A percentile compares a stretch with the other conserved stretches of the same genome.
These are phyloP conservation scores for Acer yangbiense DNA, from an alignment of 345 rosid species.

Conservation along the genomic window DNA sequence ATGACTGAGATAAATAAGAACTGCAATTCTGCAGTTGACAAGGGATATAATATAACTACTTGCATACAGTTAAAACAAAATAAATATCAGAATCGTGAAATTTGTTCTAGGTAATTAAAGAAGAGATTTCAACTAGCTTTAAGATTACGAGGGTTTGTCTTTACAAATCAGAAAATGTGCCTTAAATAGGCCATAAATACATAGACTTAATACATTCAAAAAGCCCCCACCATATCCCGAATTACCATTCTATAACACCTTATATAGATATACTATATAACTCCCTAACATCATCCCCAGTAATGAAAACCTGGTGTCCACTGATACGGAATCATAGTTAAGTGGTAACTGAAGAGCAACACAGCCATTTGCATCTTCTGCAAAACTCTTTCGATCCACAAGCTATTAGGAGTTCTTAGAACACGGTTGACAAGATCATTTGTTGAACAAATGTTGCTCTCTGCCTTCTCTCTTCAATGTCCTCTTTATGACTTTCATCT, in stretches of 20 bases:
- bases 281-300: slow-evolving; percentile 17
- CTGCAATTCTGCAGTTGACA: not conserved
- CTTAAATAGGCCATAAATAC: slow-evolving; percentile 1
- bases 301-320: slow-evolving; percentile 14
- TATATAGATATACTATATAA: slow-evolving; percentile 1
- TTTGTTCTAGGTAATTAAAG: not conserved
- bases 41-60: not conserved
- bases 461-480: slow-evolving; percentile 45
- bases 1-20: no score
- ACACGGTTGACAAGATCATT: slow-evolving; percentile 47
- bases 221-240: not conserved
- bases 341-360: not conserved
- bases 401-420: slow-evolving; percentile 25
- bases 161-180: slow-evolving; percentile 2
- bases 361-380: slow-evolving; percentile 14
- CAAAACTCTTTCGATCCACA: not conserved
- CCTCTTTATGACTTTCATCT: slow-evolving; percentile 27
- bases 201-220: slow-evolving; percentile 7
- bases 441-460: slow-evolving; percentile 50
- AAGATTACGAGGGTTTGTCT: not conserved
- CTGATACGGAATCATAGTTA: not conserved
- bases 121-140: not conserved
- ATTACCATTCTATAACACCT: not conserved
- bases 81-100: not conserved
- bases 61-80: no score